These are phyloP conservation scores for Aureoboletus auriporus DNA, from an alignment of 768 basidiomycete species.

Conservation along the genomic window DNA sequence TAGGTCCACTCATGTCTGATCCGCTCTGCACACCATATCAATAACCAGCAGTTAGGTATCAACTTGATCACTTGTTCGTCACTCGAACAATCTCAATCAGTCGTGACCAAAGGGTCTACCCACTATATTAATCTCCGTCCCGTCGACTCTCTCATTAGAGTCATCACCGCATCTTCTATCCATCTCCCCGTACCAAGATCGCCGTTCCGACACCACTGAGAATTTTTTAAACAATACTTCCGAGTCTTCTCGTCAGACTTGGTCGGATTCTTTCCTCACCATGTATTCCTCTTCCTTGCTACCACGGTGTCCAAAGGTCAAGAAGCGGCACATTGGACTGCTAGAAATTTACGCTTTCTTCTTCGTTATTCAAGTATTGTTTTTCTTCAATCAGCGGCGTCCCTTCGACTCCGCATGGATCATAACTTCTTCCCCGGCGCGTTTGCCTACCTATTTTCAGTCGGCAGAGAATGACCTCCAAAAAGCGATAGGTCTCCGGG, in stretches of 20 bases:
- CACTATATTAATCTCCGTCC: constrained; percentile 1
- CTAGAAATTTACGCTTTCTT: constrained; percentile 57
- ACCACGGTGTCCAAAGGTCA: constrained; percentile 41
- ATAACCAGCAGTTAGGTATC: constrained; percentile 29
- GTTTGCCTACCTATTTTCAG: constrained; percentile 63
- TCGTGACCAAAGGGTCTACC: constrained; percentile 21
- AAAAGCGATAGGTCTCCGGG: constrained; percentile 56
- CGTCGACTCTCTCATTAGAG: neutral
- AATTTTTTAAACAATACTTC: constrained; percentile 30
- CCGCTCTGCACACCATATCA: constrained; percentile 7
- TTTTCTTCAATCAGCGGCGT: constrained; percentile 71
- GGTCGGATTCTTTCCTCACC: constrained; percentile 72
- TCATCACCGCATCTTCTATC: neutral
- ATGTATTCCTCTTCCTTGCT: constrained; percentile 43
- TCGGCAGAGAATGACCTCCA: constrained; percentile 54
- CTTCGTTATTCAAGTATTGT: constrained; percentile 68
- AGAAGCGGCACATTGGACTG: constrained; percentile 40
- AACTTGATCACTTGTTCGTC: constrained; percentile 19
- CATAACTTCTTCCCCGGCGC: constrained; percentile 61
- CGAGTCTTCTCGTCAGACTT: constrained; percentile 70
- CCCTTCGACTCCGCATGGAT: constrained; percentile 57
- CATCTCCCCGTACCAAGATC: constrained; percentile 11
- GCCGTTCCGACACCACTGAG: constrained; percentile 11
- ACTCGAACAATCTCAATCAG: constrained; percentile 19
- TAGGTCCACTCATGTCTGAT: constrained; percentile 8